Base-by-base conservation (phyloP, 2,329 filamentous ascomycete genomes). In the Cytospora piceicola region DNA sequence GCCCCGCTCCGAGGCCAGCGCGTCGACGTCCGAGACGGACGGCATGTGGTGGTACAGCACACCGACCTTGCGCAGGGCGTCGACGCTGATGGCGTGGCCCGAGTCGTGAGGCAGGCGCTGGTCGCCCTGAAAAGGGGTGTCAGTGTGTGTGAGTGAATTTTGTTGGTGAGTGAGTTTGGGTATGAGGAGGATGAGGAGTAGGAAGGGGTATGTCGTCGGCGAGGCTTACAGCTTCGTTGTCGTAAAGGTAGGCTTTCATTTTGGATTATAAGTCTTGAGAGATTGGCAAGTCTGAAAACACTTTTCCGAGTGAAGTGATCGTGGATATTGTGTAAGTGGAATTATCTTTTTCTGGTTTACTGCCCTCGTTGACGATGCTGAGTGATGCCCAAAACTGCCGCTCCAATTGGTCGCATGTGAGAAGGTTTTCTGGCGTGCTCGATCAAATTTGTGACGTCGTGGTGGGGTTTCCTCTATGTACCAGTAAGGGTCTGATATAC, bases 51-150 rank as follows among this genome's bases (percentile, higher is more conserved):
- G 88, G 83, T 96, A 95, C 54, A 92, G 79, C 46, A 99, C 93
- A 66, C 94, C 94, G 22, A 98, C 83, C 63, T 85, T 83, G 69
- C 83, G 77, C 66, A 99, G 89, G 64, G 91, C 88, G 6, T 85
- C 80, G 58, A 84, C 78, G 63, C 84, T 79, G 65, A 97, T 86
- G 49, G 82, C 74, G 70, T 87, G 88, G 73, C 92, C 92, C 24
- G 93, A 96, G 81, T 97, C 90, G 80, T 99, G 95, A 61, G 92
- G 86, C 53, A 90, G 86, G 75, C 95, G 93, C 81, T 97, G 95
- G 84, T 99, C 95, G 80, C 93, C 94, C 92, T 96, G 75, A 22
- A 53, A 22, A n/a, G 52, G 24, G 39, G 55, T 30, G 51, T n/a
- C 15, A 12, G 11, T 8, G 49, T 53, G 39, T 58, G 14, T 24